Base-by-base conservation (phyloP, 2,329 filamentous ascomycete species). In the Apiospora hydei region DNA sequence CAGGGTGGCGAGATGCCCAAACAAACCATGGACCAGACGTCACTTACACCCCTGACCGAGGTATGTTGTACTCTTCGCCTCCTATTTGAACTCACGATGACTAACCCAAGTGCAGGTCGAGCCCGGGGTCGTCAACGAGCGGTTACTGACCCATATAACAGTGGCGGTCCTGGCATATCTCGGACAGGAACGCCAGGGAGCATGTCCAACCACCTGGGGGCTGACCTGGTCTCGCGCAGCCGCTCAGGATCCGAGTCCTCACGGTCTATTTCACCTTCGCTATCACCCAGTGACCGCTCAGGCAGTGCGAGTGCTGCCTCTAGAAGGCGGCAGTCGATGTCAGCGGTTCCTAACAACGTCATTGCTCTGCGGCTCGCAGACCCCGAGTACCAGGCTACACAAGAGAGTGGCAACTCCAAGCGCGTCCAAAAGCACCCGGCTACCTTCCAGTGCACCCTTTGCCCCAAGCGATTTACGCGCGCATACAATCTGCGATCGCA, bases 401-500 rank as follows among this genome's bases (percentile, higher is more conserved):
- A 89, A 70, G 85, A 88, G 16, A 85, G 85, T 64, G 90, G 92
- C 67, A 88, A 86, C 51, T 84, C 90, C 7, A 97, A 96, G 81
- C 91, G 96, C n/a, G 91, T 94, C 0, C 96, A 99, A 82, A 99
- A 99, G 80, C 96, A 99, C 77, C 96, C 96, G 0, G 96, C 96
- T 8, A 99, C 95, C 0, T 99, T 98, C 83, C 95, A 98, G 80
- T 99, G 96, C 81, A 93, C 85, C 13, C 86, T 98, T 11, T 99
- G 96, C 77, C 95, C 96, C 0, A 99, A 99, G 83, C 91, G 94
- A 21, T 99, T 99, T 80, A 99, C 96, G 0, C 90, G 96, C 72
- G 96, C 96, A 0, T 99, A 99, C 84, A 99, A 99, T 79, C 85
- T 99, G 71, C 93, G 96, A 18, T 98, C 96, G 61, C 96, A 99